Evolutionary conservation across 441 rosid genomes (phyloP).

Genomic region (Erysimum cheiri): DNA sequence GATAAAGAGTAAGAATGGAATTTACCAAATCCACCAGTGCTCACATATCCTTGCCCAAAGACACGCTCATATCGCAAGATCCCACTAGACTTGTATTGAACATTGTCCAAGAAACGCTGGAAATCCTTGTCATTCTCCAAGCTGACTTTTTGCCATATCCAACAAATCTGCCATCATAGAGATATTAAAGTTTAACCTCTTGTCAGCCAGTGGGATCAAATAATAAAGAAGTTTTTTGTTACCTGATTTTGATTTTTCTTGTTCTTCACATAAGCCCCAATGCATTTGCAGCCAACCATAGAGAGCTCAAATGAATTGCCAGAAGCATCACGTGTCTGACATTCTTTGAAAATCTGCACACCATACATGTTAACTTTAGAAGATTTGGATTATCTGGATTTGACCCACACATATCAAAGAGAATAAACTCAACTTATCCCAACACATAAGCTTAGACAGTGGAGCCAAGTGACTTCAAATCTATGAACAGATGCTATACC

Average conservation of each 20-base stretch:
- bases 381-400: neutral
- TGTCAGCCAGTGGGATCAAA: slow-evolving; percentile 33
- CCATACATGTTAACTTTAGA: neutral
- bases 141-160: slow-evolving; percentile 80
- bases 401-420: neutral
- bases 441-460: slow-evolving; percentile 1
- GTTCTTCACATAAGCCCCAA: slow-evolving; percentile 85
- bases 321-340: slow-evolving; percentile 52
- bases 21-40: slow-evolving; percentile 87
- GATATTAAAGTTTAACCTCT: neutral
- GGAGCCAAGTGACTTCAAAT: neutral
- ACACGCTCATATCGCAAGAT: slow-evolving; percentile 84
- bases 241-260: slow-evolving; percentile 93
- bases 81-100: slow-evolving; percentile 77
- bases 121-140: slow-evolving; percentile 78
- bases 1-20: neutral
- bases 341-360: slow-evolving; percentile 72
- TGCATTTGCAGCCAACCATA: slow-evolving; percentile 80
- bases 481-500: neutral
- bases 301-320: slow-evolving; percentile 77
- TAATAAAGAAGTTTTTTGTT: slow-evolving; percentile 15
- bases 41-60: slow-evolving; percentile 84
- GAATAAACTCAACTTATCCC: slow-evolving; percentile 1
- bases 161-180: slow-evolving; percentile 70
- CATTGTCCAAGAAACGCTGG: slow-evolving; percentile 86